Evolutionary conservation across 2,329 filamentous ascomycete genomes (phyloP), one percentile per base, ranked within the genome.

Genomic region (Aspergillus floridensis): DNA sequence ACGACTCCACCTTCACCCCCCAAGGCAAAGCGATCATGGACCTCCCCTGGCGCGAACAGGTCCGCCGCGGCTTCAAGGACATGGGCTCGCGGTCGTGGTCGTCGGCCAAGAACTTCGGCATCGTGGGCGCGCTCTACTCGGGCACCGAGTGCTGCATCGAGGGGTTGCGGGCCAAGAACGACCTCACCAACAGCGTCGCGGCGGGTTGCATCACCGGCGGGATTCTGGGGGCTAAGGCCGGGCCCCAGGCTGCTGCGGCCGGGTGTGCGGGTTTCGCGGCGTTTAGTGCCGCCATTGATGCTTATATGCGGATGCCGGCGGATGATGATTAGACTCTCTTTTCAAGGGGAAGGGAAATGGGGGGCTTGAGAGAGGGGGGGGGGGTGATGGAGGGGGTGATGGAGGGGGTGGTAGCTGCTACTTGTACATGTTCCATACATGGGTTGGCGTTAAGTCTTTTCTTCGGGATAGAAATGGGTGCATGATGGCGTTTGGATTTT

Each of bases 91-190:
- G 91, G 12, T 93, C 91, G 4, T 91, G 84, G 77, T 89, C 87
- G 63, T 91, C 88, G 51, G 95, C 93, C 57, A 95, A 93, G 80
- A 98, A 96, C 81, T 99, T 99, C 73, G 93, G 91, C 63, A 89
- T 93, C 68, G 92, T 99, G 53, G 95, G 95, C 68, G 90, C 91
- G 2, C 84, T 98, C 21, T 99, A 96, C 80, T 85, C 87, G 16
- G 93, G 93, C 46, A 96, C 95, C 56, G 95, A 99, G 79, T 99
- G 95, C 80, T 92, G 91, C 65, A 92, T 99, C 71, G 95, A 99
- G 77, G 93, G 93, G 0, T 77, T 83, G 69, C 85, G 95, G 31
- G 95, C 93, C 22, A 97, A 96, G 81, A 97, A 98, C 77, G 95
- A 98, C 75, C 77, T 98, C 31, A 86, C 81, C 64, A 99, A 99